These are phyloP conservation scores for Thielaviopsis cerberus DNA, from an alignment of 2,329 filamentous ascomycete genomes.

Conservation along the genomic window DNA sequence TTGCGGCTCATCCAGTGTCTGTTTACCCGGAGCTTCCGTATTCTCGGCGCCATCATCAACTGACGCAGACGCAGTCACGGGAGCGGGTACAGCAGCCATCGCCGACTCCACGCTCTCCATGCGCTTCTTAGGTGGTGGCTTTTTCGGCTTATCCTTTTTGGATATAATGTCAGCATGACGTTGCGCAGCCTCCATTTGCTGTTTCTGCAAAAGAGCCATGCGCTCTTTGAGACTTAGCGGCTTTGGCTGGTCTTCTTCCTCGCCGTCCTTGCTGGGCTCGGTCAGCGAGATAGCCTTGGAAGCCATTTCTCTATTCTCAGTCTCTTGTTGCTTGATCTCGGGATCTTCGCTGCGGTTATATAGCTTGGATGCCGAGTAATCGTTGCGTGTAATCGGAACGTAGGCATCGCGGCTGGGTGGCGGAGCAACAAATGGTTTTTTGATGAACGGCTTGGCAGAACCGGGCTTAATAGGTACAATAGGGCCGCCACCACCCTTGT, in stretches of 20 bases:
- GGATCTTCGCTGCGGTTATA: constrained; percentile 83
- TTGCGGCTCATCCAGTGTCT: constrained; percentile 30
- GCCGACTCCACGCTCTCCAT: constrained; percentile 28
- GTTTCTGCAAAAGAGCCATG: constrained; percentile 81
- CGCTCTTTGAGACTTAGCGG: constrained; percentile 86
- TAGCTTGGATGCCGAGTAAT: constrained; percentile 51
- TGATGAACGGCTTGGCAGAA: constrained; percentile 58
- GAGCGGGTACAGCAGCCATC: constrained; percentile 14
- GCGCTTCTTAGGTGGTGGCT: constrained; percentile 46
- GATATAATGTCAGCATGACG: constrained; percentile 58
- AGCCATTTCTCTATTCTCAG: constrained; percentile 46
- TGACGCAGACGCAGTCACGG: constrained; percentile 26
- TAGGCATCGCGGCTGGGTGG: constrained; percentile 86
- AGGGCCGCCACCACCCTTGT: constrained; percentile 70
- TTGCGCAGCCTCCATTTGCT: constrained; percentile 76
- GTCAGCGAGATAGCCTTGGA: constrained; percentile 47
- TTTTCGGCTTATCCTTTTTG: constrained; percentile 79
- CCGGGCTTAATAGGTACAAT: constrained; percentile 79
- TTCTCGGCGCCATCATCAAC: constrained; percentile 24
- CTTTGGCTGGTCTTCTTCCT: constrained; percentile 67
- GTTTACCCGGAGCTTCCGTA: constrained; percentile 28
- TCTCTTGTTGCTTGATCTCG: constrained; percentile 44
- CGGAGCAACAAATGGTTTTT: constrained; percentile 90
- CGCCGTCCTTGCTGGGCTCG: constrained; percentile 30
- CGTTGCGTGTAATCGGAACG: constrained; percentile 50